Base-by-base conservation (phyloP, 306 rosid genomes). In the Boehmeria nivea region DNA sequence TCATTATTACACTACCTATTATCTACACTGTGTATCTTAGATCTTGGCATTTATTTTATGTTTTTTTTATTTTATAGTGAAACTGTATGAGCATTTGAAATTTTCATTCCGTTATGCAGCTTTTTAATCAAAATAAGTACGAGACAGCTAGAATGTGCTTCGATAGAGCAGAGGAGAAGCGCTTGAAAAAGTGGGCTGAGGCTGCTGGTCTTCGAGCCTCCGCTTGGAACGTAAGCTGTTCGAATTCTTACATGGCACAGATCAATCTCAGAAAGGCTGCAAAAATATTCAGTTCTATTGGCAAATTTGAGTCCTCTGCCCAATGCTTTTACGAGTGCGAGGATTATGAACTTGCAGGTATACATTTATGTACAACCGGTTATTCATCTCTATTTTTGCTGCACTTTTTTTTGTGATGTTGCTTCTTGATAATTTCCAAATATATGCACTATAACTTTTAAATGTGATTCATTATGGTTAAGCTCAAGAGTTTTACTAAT, bases 141-240 rank as follows among this genome's bases (percentile, higher is more conserved):
- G 64, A 65, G 68, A 56, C 68, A 61, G 83, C 86, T 6, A 79
- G 77, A 43, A 73, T 61, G 74, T 79, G 89, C 59, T 83, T 83
- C 57, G 63, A 71, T 57, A 79, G 70, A 71, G 81, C 79, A 6
- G 73, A 71, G 31, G 81, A 79, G 57, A 31, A 66, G 20, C 54
- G 64, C 23, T 73, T 80, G 75, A 76, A 70, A 62, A 65, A 23
- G 51, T 61, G 46, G 72, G 73, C 83, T 10, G 75, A 68, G 51
- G 89, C 85, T 50, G 27, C 81, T 45, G 80, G 72, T 27, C 83
- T 79, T 12, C 54, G 68, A 63, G 78, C 75, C 33, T 47, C 13
- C n/a, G 86, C 85, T 26, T 39, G 31, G 58, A 55, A 42, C 24
- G 53, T 76, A 55, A 60, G 28, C n/a, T 59, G 34, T 61, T 53